Evolutionary conservation across 73 alveolate genomes (phyloP).

Genomic region (Tetrahymena elliotti): DNA sequence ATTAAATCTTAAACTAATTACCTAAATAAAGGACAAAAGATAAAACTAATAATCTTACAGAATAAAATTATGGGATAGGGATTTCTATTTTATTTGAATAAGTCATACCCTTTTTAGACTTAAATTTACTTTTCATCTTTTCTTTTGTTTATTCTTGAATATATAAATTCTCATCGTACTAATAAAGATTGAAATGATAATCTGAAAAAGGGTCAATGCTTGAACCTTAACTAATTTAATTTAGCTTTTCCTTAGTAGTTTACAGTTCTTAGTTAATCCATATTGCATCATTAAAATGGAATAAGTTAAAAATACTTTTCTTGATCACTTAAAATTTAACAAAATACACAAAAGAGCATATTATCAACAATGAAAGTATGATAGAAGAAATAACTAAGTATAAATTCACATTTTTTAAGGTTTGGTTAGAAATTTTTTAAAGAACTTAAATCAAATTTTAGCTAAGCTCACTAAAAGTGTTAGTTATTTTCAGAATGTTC

Average conservation of each 20-base stretch:
- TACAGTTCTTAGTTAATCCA: background rate
- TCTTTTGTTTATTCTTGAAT: background rate
- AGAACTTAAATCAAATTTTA: background rate
- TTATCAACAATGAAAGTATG: background rate
- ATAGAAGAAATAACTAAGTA: background rate
- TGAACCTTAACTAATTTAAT: background rate
- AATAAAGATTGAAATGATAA: background rate
- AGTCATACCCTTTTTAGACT: background rate
- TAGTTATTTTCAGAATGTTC: background rate
- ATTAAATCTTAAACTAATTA: too few relatives aligned
- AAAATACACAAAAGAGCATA: background rate
- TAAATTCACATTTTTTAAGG: background rate
- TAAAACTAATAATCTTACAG: background rate
- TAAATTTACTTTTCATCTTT: background rate
- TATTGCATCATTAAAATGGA: background rate
- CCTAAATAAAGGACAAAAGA: background rate
- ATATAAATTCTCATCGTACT: background rate
- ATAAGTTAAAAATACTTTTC: background rate
- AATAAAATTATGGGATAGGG: background rate
- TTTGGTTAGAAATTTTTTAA: background rate
- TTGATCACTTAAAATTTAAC: background rate
- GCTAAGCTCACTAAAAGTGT: background rate
- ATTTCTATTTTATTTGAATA: background rate
- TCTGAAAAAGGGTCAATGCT: background rate
- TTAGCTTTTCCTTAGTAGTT: background rate